Evolutionary conservation across 495 filamentous ascomycete genomes (phyloP), one percentile per base, ranked within the genome.

Genomic region (Trichoderma gamsii): DNA sequence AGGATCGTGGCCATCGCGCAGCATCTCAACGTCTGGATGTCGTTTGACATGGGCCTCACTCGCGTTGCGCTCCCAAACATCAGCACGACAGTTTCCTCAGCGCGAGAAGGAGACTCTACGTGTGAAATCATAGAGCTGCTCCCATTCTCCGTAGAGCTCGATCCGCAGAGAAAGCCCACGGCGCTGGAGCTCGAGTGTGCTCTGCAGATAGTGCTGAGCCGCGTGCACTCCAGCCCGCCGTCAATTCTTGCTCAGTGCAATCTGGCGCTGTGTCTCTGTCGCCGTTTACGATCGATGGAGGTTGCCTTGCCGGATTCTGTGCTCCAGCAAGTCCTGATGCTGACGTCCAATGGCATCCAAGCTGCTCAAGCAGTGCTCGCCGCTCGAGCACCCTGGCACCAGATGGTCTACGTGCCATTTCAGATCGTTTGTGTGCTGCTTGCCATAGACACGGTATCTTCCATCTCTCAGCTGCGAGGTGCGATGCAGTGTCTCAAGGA

Each of bases 381-480:
- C 15, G 80, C 79, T 12, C 74, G 72, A 1, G 69, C 67, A 4
- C 82, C 82, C 0, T 87, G 84, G 84, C 82, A 83, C 66, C 81
- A 85, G 44, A 73, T 83, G 5, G 78, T 81, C 16, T 80, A 84
- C 56, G 79, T 83, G 1, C 80, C 84, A 2, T 85, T 87, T 64
- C 84, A 87, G 38, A 79, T 79, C 52, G 76, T 82, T 41, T 82
- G 82, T 66, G 70, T 83, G 4, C 77, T 85, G 16, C 76, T 87
- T 9, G 79, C 79, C 15, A 78, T 87, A 68, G 82, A 83, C 64
- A 82, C 76, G 0, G 70, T 76, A 0, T 73, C 79, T 11, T 81
- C 81, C 3, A 72, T 86, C 11, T 71, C 74, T 9, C 73, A 82
- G 67, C 72, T 87, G 15, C 72, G 76, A 0, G 76, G 78, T 13